phyloP scores from a whole-genome alignment of 169 alveolate genomes.

The Plasmodium falciparum region DNA sequence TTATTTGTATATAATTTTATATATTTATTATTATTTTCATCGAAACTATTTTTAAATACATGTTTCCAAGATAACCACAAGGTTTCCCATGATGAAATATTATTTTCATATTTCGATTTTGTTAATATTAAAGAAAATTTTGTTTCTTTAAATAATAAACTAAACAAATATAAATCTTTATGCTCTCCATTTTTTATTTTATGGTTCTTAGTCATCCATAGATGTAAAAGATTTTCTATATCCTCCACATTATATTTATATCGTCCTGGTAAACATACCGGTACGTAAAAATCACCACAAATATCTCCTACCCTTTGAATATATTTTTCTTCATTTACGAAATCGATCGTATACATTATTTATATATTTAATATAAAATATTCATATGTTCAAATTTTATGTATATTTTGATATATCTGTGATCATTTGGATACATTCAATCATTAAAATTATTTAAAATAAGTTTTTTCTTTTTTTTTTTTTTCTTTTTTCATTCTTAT shows the following conservation, averaged over 20 bases:
- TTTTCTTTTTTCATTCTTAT: too few relatives aligned
- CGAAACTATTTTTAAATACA: conserved; percentile 39
- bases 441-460: too few relatives aligned
- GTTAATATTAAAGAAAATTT: conserved; percentile 53
- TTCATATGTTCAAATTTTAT: neutral
- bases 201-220: conserved; percentile 40
- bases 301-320: conserved; percentile 62
- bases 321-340: conserved; percentile 18
- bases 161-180: conserved; percentile 20
- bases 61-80: conserved; percentile 74
- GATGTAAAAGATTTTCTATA: conserved; percentile 42
- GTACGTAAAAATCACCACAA: conserved; percentile 53
- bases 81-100: conserved; percentile 41
- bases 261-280: conserved; percentile 50
- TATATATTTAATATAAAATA: neutral
- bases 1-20: conserved; percentile 14
- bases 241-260: conserved; percentile 56
- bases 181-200: conserved; percentile 22
- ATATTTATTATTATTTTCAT: conserved; percentile 40
- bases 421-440: too few relatives aligned
- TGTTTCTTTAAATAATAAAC: conserved; percentile 49
- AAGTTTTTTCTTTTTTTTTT: too few relatives aligned
- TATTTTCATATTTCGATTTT: conserved; percentile 59
- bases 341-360: conserved; percentile 69
- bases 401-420: neutral